These are phyloP conservation scores for Herpetomonas muscarum DNA, from an alignment of 208 protist species.

Conservation along the genomic window DNA sequence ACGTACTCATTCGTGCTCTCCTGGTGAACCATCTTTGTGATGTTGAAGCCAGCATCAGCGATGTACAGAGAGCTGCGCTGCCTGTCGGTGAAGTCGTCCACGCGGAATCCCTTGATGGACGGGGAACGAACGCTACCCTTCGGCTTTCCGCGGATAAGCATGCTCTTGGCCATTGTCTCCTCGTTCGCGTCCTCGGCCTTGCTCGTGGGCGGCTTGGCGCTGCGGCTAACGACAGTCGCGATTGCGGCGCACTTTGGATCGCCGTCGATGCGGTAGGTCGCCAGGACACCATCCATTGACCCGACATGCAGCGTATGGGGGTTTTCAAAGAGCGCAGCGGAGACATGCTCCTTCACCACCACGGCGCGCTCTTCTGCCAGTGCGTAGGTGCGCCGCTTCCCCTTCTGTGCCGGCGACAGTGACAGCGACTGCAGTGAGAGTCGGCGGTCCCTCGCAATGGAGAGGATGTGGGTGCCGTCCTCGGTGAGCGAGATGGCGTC, in stretches of 20 bases:
- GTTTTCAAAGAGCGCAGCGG: constrained; percentile 55
- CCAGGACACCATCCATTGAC: constrained; percentile 63
- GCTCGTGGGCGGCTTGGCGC: constrained; percentile 35
- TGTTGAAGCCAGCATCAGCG: constrained; percentile 78
- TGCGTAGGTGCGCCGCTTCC: too few relatives aligned
- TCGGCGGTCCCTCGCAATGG: constrained; percentile 73
- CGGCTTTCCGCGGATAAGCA: constrained; percentile 39
- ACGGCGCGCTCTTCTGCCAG: constrained; percentile 57
- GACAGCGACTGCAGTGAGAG: constrained; percentile 38
- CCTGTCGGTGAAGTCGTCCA: constrained; percentile 19
- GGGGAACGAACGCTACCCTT: constrained; percentile 38
- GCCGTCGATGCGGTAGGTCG: constrained; percentile 58
- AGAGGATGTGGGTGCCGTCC: constrained; percentile 47
- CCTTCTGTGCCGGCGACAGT: constrained; percentile 10
- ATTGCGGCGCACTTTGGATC: constrained; percentile 13
- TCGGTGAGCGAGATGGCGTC: constrained; percentile 60
- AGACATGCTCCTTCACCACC: constrained; percentile 79
- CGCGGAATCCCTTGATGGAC: constrained; percentile 18
- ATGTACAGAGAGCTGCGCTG: constrained; percentile 35
- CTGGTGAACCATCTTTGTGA: constrained; percentile 27
- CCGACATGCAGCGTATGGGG: constrained; percentile 57
- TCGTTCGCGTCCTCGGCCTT: constrained; percentile 44
- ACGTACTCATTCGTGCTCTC: constrained; percentile 23
- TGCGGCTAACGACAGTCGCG: constrained; percentile 35
- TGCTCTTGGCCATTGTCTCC: constrained; percentile 56